A percentile compares a stretch with the other conserved stretches of the same genome.
Evolutionary conservation across 2,329 filamentous ascomycete species (phyloP).

Genomic region (Diaporthe ilicicola): DNA sequence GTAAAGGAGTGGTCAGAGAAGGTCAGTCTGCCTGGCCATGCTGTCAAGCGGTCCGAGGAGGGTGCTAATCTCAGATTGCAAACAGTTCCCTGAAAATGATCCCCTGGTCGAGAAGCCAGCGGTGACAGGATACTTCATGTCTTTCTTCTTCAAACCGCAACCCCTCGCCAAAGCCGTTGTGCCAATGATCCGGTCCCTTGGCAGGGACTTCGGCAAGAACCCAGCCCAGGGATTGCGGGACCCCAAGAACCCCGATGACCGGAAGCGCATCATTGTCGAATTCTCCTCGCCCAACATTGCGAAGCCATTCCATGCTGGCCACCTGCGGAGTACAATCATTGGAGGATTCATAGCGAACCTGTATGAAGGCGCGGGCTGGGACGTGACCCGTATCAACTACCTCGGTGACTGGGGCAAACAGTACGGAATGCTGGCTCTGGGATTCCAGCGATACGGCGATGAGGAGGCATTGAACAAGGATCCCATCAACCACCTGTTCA

Average conservation of each 20-base stretch:
- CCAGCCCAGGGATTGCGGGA: conserved; percentile 67
- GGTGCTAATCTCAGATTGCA: conserved; percentile 4
- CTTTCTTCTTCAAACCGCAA: conserved; percentile 81
- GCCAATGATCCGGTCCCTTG: conserved; percentile 72
- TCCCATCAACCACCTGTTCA: conserved; percentile 83
- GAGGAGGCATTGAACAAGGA: conserved; percentile 76
- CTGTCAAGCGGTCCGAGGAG: too few relatives aligned
- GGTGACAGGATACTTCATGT: conserved; percentile 73
- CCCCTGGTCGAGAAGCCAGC: conserved; percentile 76
- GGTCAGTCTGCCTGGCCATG: conserved; percentile 47
- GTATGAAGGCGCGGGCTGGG: conserved; percentile 76
- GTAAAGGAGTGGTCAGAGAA: conserved; percentile 69
- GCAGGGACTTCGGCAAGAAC: conserved; percentile 71
- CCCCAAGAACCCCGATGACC: conserved; percentile 65
- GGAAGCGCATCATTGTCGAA: conserved; percentile 77
- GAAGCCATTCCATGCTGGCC: conserved; percentile 83
- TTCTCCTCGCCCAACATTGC: conserved; percentile 89
- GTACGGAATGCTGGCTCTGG: conserved; percentile 76
- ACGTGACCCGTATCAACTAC: conserved; percentile 79
- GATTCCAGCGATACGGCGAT: conserved; percentile 77
- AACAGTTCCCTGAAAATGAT: conserved; percentile 73
- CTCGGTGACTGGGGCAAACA: conserved; percentile 86
- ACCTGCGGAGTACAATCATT: conserved; percentile 81
- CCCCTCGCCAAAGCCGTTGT: conserved; percentile 73
- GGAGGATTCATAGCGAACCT: conserved; percentile 79